Evolutionary conservation across 345 rosid genomes (phyloP).

Genomic region (Eucalyptus polyanthemos): DNA sequence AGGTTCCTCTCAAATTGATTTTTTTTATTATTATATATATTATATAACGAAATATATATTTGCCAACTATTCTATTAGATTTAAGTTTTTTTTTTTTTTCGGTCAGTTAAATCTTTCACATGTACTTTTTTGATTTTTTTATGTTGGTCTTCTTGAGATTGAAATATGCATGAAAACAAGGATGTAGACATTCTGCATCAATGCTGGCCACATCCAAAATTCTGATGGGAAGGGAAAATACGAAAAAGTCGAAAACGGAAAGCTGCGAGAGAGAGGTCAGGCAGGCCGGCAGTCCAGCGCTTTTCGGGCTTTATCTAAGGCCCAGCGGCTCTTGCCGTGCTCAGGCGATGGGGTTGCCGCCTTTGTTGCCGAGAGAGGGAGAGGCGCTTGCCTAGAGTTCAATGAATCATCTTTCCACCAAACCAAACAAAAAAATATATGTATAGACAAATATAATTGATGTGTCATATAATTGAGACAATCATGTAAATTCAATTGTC

Average conservation of each 20-base stretch:
- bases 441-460: neutral
- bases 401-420: fast-evolving
- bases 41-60: neutral
- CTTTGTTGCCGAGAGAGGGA: neutral
- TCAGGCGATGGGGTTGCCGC: fast-evolving
- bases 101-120: fast-evolving
- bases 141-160: neutral
- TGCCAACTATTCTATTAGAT: fast-evolving
- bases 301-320: too few species aligned
- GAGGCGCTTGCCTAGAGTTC: neutral
- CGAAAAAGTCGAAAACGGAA: fast-evolving
- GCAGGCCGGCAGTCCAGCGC: neutral
- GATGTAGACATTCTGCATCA: neutral
- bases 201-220: neutral
- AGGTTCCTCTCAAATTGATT: neutral
- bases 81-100: fast-evolving
- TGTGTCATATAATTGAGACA: neutral
- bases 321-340: fast-evolving
- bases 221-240: neutral
- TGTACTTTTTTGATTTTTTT: fast-evolving
- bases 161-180: neutral
- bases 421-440: neutral
- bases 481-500: neutral
- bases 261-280: neutral
- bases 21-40: neutral